A percentile compares a stretch with the other conserved stretches of the same genome.
Conservation (phyloP, 192 early-diverging fungal species). For the Mortierella hygrophila region DNA sequence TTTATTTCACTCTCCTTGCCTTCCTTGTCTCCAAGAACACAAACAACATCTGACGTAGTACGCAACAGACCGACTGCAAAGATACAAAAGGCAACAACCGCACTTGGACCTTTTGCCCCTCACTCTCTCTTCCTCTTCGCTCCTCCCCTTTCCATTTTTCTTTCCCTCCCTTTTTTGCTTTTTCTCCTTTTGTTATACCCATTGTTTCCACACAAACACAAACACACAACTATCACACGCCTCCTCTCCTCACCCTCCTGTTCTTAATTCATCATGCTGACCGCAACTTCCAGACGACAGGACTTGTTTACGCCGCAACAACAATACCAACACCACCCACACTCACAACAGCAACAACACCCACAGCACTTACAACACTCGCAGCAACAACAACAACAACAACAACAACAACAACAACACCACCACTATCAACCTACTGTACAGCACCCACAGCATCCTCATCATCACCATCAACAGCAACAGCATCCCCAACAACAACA, state of each 20-base stretch:
- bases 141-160: neutral
- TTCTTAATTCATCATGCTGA: constrained; percentile 43
- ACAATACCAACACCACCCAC: constrained; percentile 20
- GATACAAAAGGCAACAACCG: neutral
- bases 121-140: neutral
- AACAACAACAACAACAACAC: constrained; percentile 15
- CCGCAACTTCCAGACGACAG: constrained; percentile 46
- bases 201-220: neutral
- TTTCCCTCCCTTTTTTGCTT: neutral
- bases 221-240: neutral
- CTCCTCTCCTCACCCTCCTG: neutral
- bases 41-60: neutral
- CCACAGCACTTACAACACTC: constrained; percentile 11
- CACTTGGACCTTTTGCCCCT: neutral
- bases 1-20: neutral
- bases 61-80: neutral
- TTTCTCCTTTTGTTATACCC: constrained; percentile 14
- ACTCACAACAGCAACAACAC: constrained; percentile 4
- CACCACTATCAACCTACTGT: constrained; percentile 12
- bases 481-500: constrained; percentile 40
- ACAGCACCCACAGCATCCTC: constrained; percentile 13
- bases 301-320: constrained; percentile 41
- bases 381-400: neutral
- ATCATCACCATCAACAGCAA: constrained; percentile 21
- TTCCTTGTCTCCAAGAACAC: neutral